Base-by-base conservation (phyloP, 495 filamentous ascomycete species). In the Talaromyces adpressus region DNA sequence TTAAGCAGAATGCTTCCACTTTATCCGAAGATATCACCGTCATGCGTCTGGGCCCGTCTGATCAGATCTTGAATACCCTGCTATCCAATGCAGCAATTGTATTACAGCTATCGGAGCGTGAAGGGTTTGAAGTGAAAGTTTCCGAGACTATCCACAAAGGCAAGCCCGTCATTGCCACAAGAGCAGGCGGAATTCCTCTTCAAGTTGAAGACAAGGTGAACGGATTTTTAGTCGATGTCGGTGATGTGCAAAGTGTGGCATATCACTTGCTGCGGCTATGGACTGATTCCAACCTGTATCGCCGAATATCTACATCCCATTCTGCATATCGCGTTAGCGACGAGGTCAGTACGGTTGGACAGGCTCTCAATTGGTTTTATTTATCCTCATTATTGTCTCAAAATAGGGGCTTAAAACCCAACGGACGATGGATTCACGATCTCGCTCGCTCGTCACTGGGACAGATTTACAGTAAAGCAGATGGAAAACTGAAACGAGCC, bases 71-170 rank as follows among this genome's bases (percentile, higher is more conserved):
- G 34, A 14, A 39, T 39, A 39, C 34, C 9, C 4, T 39, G 8
- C 34, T 39, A 39, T 39, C 34, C 1, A 39, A 39, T 39, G 9
- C 34, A 39, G 12, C 11, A 39, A 39, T 39, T 39, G 34, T 39
- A 12, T 39, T 39, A 39, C 34, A 39, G 12, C 34, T 39, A 39
- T 39, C 34, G 34, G 34, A 39, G 1, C 85, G 89, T 20, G 91
- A 96, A 71, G 91, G 91, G 3, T 96, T 96, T 68, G 91, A 96
- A 71, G 88, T 94, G 61, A 96, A 95, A 75, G 91, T 96, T 16
- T 92, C 89, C 0, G 91, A 96, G 72, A 91, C 90, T 25, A 79
- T 93, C 7, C 91, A 93, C 72, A 91, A 93, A 66, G 91, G 91
- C 23, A 86, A 89, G 9, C 91, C 91, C 2, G 82, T 93, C 56